Evolutionary conservation across 2,329 filamentous ascomycete species (phyloP).

Genomic region (Cladosporium sp.): DNA sequence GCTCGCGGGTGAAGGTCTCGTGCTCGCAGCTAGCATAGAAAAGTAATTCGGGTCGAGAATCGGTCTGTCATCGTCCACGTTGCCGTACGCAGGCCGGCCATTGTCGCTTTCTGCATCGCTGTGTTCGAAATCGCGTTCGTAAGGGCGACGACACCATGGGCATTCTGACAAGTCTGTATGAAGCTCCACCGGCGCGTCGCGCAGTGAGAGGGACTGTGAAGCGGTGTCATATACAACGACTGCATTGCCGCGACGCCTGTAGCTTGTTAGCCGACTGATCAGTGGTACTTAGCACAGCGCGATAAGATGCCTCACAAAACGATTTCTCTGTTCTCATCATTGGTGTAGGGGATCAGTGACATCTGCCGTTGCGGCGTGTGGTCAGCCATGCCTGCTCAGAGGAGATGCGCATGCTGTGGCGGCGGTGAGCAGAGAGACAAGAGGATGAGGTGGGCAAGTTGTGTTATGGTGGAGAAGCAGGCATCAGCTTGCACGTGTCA

Average conservation of each 20-base stretch:
- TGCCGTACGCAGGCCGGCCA: conserved; percentile 11
- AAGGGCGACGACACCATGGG: conserved; percentile 84
- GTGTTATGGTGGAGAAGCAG: conserved; percentile 6
- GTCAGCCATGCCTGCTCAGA: conserved; percentile 35
- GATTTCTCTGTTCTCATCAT: conserved; percentile 70
- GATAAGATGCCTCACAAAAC: conserved; percentile 65
- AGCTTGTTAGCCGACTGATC: background rate
- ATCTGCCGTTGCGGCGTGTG: conserved; percentile 45
- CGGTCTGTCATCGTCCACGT: conserved; percentile 20
- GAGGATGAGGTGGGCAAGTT: background rate
- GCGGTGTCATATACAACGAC: conserved; percentile 87
- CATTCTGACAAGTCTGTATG: conserved; percentile 69
- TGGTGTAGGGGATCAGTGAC: conserved; percentile 77
- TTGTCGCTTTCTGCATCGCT: conserved; percentile 41
- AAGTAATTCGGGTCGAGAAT: conserved; percentile 95
- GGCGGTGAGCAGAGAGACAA: conserved; percentile 5
- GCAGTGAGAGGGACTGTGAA: conserved; percentile 82
- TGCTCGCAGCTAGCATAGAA: conserved; percentile 75
- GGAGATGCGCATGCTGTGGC: conserved; percentile 14
- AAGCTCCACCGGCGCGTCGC: conserved; percentile 56
- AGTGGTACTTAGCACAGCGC: conserved; percentile 9
- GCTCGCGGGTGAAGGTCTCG: conserved; percentile 44
- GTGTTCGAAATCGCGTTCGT: conserved; percentile 39
- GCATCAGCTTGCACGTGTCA: background rate
- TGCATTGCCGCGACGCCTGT: conserved; percentile 85